Evolutionary conservation across 352 stramenopile species (phyloP), one percentile per base, ranked within the genome.

Genomic region (Globisporangium paroecandrum): DNA sequence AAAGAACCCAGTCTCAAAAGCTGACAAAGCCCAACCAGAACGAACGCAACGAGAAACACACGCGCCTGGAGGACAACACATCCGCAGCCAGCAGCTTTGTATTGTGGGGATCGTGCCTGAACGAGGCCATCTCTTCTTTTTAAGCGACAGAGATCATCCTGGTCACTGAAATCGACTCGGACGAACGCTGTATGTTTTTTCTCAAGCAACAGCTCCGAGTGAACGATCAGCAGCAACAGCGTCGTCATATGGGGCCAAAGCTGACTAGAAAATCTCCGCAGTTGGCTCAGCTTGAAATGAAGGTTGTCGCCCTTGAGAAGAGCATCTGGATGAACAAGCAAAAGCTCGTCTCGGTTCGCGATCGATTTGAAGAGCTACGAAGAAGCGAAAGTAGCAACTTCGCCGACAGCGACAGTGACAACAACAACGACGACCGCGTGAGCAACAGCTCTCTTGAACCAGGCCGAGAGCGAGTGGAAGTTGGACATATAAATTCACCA

Each of bases 101-200:
- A 12, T 10, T 61, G 9, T 61, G 32, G 56, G 56, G 56, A 10
- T 13, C 20, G 20, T 49, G 29, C 4, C 56, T 61, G 18, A n/a
- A 47, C 13, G 56, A 61, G 57, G 66, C 63, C 1, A 66, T 81
- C 49, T 62, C 66, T 10, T 65, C 73, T 13, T 81, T 82, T 66
- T 49, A 81, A 66, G 69, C 67, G 15, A 77, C 58, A 7, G 65
- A 74, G 34, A 81, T 75, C 47, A 79, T 85, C 38, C 57, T 85
- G 32, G 49, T 68, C 3, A 75, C 76, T 9, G 77, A 82, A 58
- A 78, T 85, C 32, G 77, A 77, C 2, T 72, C 75, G 1, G 77
- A 85, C 36, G 69, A 80, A 49, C 59, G 62, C 3, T 85, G 75
- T 58, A 68, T 71, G 29, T 65, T 29, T 18, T 72, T 79, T 27